Evolutionary conservation across 2,329 filamentous ascomycete genomes (phyloP).

Genomic region (Fusarium aywerte): DNA sequence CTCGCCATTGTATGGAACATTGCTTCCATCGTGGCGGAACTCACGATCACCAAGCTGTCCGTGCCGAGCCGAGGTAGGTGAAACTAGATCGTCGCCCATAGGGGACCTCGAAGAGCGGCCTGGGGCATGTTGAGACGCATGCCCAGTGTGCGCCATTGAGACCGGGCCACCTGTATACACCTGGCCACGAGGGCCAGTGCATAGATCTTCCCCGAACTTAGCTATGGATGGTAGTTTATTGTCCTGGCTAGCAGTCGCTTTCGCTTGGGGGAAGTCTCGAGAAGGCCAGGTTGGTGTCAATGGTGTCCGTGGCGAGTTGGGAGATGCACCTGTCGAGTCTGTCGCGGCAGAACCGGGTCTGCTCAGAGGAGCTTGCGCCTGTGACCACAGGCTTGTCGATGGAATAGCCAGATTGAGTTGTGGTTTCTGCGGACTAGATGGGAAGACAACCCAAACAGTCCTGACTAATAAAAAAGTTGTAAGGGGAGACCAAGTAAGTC

Average conservation of each 20-base stretch:
- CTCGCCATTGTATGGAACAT: slow-evolving; percentile 38
- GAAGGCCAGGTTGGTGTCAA: slow-evolving; percentile 49
- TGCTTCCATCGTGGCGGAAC: slow-evolving; percentile 36
- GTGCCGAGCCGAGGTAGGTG: slow-evolving; percentile 42
- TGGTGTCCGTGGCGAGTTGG: slow-evolving; percentile 52
- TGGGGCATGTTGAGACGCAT: slow-evolving; percentile 66
- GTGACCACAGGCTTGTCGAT: slow-evolving; percentile 50
- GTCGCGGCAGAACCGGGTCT: slow-evolving; percentile 49
- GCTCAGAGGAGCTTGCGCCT: slow-evolving; percentile 48
- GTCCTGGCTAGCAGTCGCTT: slow-evolving; percentile 39
- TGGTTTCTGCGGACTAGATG: slow-evolving; percentile 47
- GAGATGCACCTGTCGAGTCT: slow-evolving; percentile 50
- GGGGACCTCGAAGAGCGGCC: slow-evolving; percentile 60
- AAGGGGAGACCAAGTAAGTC: slow-evolving; percentile 7
- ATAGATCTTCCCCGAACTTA: slow-evolving; percentile 60
- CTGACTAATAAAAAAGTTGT: slow-evolving; percentile 34
- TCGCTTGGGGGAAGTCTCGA: slow-evolving; percentile 36
- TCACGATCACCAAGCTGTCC: slow-evolving; percentile 40
- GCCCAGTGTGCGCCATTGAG: slow-evolving; percentile 72
- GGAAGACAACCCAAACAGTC: slow-evolving; percentile 52
- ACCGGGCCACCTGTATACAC: slow-evolving; percentile 66
- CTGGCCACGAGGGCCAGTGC: slow-evolving; percentile 63
- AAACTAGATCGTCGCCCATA: slow-evolving; percentile 49
- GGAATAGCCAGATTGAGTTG: slow-evolving; percentile 50
- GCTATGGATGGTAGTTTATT: slow-evolving; percentile 37